Percentiles rank a stretch among this genome's conserved stretches.
Evolutionary conservation across 179 eudicot genomes (phyloP).

Genomic region (Gypsophila paniculata): DNA sequence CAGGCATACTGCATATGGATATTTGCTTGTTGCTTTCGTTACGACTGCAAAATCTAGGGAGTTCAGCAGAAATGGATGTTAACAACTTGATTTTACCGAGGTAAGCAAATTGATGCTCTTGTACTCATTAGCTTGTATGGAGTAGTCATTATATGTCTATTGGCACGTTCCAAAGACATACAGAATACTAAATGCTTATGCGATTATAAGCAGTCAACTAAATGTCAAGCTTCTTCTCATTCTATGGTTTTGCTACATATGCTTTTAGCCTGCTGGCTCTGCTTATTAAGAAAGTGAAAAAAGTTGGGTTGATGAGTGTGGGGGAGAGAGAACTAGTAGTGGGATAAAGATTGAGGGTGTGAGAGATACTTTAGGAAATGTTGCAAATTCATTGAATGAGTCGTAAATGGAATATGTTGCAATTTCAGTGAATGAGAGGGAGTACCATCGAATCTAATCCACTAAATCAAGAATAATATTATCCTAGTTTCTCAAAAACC

Average conservation of each 20-base stretch:
- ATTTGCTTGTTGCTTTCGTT: constrained; percentile 1
- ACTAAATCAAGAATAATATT: not conserved
- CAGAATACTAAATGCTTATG: not conserved
- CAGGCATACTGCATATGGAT: constrained; percentile 13
- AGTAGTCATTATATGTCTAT: not conserved
- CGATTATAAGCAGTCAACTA: not conserved
- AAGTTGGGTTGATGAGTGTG: too few species aligned
- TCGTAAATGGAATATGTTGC: too few species aligned
- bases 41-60: not conserved
- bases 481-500: not conserved
- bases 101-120: constrained; percentile 12
- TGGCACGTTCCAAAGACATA: not conserved
- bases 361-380: too few species aligned
- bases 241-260: too few species aligned
- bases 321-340: too few species aligned
- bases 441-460: not conserved
- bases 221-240: too few species aligned
- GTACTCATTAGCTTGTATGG: not conserved
- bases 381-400: too few species aligned
- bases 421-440: too few species aligned
- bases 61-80: constrained; percentile 8
- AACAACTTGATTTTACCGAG: constrained; percentile 5
- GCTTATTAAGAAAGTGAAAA: too few species aligned
- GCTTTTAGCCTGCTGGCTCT: too few species aligned
- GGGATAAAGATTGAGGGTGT: too few species aligned